Evolutionary conservation across 768 basidiomycete species (phyloP).

Genomic region (Leccinum longicurvipes): DNA sequence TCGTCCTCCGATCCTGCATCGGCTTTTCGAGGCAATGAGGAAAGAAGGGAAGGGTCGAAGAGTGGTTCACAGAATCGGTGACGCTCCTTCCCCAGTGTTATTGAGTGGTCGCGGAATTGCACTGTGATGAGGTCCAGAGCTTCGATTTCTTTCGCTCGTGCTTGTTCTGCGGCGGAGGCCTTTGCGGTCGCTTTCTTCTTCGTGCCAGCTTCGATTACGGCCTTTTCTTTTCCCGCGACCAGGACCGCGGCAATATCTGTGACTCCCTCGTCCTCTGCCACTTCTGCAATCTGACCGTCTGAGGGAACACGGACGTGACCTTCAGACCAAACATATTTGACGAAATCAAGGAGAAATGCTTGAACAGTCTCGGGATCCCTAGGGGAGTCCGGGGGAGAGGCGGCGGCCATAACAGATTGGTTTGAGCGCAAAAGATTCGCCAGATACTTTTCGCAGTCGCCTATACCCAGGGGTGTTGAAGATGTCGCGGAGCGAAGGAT

Average conservation of each 20-base stretch:
- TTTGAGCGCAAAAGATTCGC: constrained; percentile 71
- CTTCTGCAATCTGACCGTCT: constrained; percentile 61
- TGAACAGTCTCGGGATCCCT: constrained; percentile 47
- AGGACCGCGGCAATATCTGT: constrained; percentile 89
- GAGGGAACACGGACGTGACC: constrained; percentile 72
- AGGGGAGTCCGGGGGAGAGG: constrained; percentile 52
- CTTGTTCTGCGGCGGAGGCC: constrained; percentile 74
- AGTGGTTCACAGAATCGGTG: constrained; percentile 91
- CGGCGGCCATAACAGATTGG: constrained; percentile 53
- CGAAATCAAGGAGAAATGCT: constrained; percentile 57
- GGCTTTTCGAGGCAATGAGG: constrained; percentile 30
- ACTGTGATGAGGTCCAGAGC: constrained; percentile 79
- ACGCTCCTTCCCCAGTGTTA: constrained; percentile 83
- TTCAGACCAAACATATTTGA: constrained; percentile 57
- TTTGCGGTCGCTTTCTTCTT: constrained; percentile 73
- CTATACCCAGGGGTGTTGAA: constrained; percentile 61
- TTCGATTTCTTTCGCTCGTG: constrained; percentile 77
- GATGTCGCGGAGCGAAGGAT: constrained; percentile 52
- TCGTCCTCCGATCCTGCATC: constrained; percentile 20
- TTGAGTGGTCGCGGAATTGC: constrained; percentile 63
- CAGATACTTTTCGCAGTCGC: constrained; percentile 73
- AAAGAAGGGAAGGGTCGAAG: constrained; percentile 67
- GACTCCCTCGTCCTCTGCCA: constrained; percentile 76
- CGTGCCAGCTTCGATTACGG: constrained; percentile 81
- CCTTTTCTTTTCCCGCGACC: constrained; percentile 87